Base-by-base conservation (phyloP, 495 filamentous ascomycete genomes). In the Aspergillus kassunensis region DNA sequence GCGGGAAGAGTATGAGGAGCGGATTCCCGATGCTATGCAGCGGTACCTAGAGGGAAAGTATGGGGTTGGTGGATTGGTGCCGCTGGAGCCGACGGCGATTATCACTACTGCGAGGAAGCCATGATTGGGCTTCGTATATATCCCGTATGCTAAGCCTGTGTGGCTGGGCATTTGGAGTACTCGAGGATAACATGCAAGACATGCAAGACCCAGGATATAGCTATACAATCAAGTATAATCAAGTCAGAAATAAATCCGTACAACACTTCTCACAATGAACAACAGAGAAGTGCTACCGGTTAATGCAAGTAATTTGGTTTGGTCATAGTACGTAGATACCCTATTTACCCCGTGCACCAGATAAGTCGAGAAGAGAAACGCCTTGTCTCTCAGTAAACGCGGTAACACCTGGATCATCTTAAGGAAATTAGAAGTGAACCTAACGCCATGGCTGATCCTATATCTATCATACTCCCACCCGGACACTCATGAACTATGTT, bases 401-500 rank as follows among this genome's bases (percentile, higher is more conserved):
- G 66, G 51, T 54, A 58, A 55, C 60, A 49, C 53, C 54, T 39
- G 53, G 65, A 58, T 55, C 61, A 61, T 47, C 57, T 49, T 62
- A 58, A 58, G 66, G 54, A 63, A 67, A 68, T 52, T 49, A 40
- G 50, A 41, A 63, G 56, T 58, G 43, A 64, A 58, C 63, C 67
- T 45, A 70, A 73, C 68, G 61, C 70, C 70, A 55, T 58, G 63
- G 59, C 59, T 64, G 61, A 65, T 61, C 43, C 35, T 51, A 59
- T 48, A 47, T 53, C 53, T 21, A 39, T 51, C 12, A 41, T 61
- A 33, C 51, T 45, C 40, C 33, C 13, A 57, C 16, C 37, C 36
- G 37, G 44, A 49, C 48, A 47, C 46, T 75, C 61, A 76, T 72
- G 73, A 74, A 55, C 66, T 63, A 33, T 71, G 70, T 41, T 63